Evolutionary conservation across 202 grass and related monocot genomes (phyloP), one percentile per base, ranked within the genome.

Genomic region (Carex sylvatica): DNA sequence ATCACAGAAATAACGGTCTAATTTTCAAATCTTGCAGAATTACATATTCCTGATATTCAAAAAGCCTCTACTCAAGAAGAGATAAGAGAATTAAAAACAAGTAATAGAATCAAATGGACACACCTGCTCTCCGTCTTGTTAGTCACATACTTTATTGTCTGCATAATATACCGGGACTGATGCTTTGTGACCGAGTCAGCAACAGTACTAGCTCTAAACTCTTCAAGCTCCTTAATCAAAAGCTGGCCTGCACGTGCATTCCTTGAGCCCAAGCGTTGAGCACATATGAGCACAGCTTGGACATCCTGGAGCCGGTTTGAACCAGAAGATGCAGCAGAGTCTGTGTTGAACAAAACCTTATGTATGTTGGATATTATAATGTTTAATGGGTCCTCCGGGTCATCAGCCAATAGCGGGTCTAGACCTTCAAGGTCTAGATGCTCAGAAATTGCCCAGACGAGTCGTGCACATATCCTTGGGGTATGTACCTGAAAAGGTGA

Each of bases 371-470:
- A 88, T 88, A 98, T 92, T 76, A 98, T 90, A 58, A 95, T 98
- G 86, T 98, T 98, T 75, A 98, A 53, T n/a, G 96, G 96, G 81
- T 98, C 96, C 78, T 98, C 96, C 53, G 96, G 96, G 73, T 98
- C 96, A 90, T 98, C 96, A 85, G 96, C 96, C 81, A 98, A 89
- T 87, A 98, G 90, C 26, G 96, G 96, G 86, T 98, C 96, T 62
- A 98, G 81, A 72, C 96, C 96, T 86, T 98, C 96, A 84, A 98
- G 86, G 87, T 98, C 96, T 71, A 98, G 93, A 70, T 98, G 96
- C 87, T 98, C 96, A 52, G 91, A 88, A 83, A 98, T 93, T 67
- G 96, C 92, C 92, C 92, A 98, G 84, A 95, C 92, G 65, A 98
- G 84, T 11, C 91, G 92, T 65, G 91, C 72, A 76, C 84, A 90